Conservation (phyloP, 192 early-diverging fungal species). For the Dissophora globulifera region DNA sequence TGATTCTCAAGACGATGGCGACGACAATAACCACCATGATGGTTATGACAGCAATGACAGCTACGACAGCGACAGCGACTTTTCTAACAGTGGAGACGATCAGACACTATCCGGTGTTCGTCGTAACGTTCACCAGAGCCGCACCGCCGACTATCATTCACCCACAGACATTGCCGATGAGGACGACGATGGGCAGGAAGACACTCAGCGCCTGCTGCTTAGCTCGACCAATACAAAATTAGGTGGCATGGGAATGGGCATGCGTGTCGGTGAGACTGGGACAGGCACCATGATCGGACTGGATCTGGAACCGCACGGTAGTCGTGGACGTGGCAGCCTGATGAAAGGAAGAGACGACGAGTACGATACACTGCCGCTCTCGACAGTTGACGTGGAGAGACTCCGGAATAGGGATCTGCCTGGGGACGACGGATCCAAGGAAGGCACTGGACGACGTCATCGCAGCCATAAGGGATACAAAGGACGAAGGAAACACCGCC, state of each 20-base stretch:
- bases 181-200: slow-evolving; percentile 10
- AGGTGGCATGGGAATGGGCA: slow-evolving; percentile 51
- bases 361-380: slow-evolving; percentile 38
- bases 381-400: slow-evolving; percentile 11
- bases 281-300: slow-evolving; percentile 48
- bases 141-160: neutral
- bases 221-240: slow-evolving; percentile 26
- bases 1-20: slow-evolving; percentile 20
- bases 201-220: slow-evolving; percentile 33
- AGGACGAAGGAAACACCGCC: neutral
- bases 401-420: too few relatives aligned
- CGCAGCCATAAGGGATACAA: too few relatives aligned
- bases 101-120: too few relatives aligned
- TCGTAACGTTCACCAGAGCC: too few relatives aligned
- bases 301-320: slow-evolving; percentile 20
- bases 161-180: neutral
- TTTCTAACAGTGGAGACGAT: neutral
- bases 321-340: neutral
- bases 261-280: slow-evolving; percentile 48
- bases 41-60: neutral
- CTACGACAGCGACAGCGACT: neutral
- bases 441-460: neutral
- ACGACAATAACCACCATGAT: neutral
- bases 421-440: neutral
- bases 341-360: neutral